These are phyloP conservation scores for Naganishia albida DNA, from an alignment of 1,284 basidiomycete species.

Conservation along the genomic window DNA sequence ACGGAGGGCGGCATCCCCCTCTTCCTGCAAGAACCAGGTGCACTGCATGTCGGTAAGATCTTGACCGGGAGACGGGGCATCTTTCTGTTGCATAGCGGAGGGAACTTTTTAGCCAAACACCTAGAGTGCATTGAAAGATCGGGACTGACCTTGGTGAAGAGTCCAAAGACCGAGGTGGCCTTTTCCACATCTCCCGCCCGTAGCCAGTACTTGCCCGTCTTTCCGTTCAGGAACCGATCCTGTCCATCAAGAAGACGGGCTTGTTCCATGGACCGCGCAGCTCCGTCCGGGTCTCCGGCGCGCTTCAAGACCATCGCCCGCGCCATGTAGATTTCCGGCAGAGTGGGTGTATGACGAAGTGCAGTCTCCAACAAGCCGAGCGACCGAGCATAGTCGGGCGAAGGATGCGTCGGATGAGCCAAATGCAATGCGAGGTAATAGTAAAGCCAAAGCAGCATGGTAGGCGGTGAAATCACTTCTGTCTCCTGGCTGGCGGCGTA, in stretches of 20 bases:
- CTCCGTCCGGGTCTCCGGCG: constrained; percentile 74
- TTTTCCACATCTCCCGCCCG: constrained; percentile 75
- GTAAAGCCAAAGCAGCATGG: constrained; percentile 88
- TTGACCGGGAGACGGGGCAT: constrained; percentile 69
- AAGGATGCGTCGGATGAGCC: constrained; percentile 62
- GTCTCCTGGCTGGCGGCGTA: constrained; percentile 13
- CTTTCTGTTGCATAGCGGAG: constrained; percentile 63
- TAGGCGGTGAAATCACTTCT: constrained; percentile 64
- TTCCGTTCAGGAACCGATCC: constrained; percentile 94
- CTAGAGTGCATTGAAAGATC: neutral
- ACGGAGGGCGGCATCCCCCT: constrained; percentile 70
- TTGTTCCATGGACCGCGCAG: constrained; percentile 75
- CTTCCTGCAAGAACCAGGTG: constrained; percentile 80
- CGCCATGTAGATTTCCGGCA: constrained; percentile 87
- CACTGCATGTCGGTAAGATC: constrained; percentile 98
- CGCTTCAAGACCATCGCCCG: constrained; percentile 85
- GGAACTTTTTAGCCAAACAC: neutral
- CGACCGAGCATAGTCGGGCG: constrained; percentile 58
- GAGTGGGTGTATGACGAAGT: constrained; percentile 82
- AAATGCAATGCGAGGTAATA: constrained; percentile 95
- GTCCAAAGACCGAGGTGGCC: constrained; percentile 69
- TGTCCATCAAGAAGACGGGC: constrained; percentile 87
- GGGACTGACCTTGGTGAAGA: constrained; percentile 79
- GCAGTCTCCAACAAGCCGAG: constrained; percentile 68
- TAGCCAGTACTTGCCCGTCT: constrained; percentile 87